These are phyloP conservation scores for Cryptococcus sp. DNA, from an alignment of 1,284 basidiomycete genomes.

Conservation along the genomic window DNA sequence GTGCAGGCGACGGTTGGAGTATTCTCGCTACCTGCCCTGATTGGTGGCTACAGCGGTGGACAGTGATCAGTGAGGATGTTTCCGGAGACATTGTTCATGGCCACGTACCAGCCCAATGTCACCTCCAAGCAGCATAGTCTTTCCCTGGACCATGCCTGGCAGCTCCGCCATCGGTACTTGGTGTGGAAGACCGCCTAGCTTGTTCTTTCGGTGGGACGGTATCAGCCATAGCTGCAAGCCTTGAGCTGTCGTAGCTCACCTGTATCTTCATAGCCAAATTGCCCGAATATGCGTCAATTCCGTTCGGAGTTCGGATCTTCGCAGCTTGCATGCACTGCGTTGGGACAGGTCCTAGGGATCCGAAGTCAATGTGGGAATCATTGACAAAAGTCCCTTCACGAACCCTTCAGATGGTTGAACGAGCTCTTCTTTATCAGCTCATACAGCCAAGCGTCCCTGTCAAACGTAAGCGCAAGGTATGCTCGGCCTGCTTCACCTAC, in stretches of 20 bases:
- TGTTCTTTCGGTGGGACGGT: constrained; percentile 39
- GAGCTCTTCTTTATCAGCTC: constrained; percentile 54
- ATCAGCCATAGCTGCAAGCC: constrained; percentile 4
- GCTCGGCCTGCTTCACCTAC: constrained; percentile 15
- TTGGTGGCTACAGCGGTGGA: constrained; percentile 30
- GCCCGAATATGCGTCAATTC: constrained; percentile 52
- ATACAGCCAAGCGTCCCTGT: constrained; percentile 50
- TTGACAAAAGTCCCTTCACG: not conserved
- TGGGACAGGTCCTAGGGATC: constrained; percentile 37
- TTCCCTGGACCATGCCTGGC: constrained; percentile 39
- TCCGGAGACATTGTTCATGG: constrained; percentile 21
- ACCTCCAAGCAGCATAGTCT: constrained; percentile 43
- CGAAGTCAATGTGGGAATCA: not conserved
- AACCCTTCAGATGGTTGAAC: constrained; percentile 41
- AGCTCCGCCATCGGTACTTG: constrained; percentile 41
- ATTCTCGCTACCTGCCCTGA: constrained; percentile 39
- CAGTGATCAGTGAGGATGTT: not conserved
- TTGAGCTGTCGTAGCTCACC: constrained; percentile 15
- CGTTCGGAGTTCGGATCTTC: constrained; percentile 46
- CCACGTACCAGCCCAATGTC: constrained; percentile 45
- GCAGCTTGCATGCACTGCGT: constrained; percentile 50
- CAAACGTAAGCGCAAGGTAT: constrained; percentile 2
- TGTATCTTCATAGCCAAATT: constrained; percentile 49
- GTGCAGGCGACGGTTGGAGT: constrained; percentile 53
- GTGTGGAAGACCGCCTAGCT: constrained; percentile 55